A percentile compares a stretch with the other conserved stretches of the same genome.
Conservation (phyloP, 257 asterid genomes). For the Solanum arcanum region DNA sequence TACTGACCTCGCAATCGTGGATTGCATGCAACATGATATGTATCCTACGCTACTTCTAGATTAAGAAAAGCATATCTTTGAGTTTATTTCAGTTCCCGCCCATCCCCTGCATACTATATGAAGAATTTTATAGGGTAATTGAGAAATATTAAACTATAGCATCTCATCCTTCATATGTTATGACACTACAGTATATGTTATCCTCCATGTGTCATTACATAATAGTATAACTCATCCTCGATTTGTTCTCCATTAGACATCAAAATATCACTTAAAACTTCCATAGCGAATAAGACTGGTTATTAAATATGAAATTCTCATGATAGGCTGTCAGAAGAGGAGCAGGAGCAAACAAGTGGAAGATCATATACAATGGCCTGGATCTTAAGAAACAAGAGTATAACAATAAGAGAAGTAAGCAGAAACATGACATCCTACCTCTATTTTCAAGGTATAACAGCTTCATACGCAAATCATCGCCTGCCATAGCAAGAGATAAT, state of each 20-base stretch:
- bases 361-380: not conserved
- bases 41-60: not conserved
- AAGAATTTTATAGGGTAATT: not conserved
- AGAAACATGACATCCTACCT: slow-evolving; percentile 31
- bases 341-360: not conserved
- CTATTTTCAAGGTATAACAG: slow-evolving; percentile 87
- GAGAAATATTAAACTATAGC: not conserved
- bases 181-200: not conserved
- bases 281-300: not conserved
- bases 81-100: not conserved
- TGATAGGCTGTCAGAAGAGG: not conserved
- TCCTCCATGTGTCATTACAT: not conserved
- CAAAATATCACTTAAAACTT: not conserved
- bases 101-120: not conserved
- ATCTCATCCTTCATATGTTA: not conserved
- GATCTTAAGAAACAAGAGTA: not conserved
- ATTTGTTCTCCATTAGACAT: not conserved
- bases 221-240: not conserved
- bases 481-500: slow-evolving; percentile 90
- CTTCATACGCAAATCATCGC: slow-evolving; percentile 77
- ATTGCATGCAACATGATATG: not conserved
- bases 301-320: not conserved
- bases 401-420: not conserved
- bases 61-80: not conserved
- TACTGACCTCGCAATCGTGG: not conserved